Conservation (phyloP, 805 yeast species). For the Metschnikowia matae region DNA sequence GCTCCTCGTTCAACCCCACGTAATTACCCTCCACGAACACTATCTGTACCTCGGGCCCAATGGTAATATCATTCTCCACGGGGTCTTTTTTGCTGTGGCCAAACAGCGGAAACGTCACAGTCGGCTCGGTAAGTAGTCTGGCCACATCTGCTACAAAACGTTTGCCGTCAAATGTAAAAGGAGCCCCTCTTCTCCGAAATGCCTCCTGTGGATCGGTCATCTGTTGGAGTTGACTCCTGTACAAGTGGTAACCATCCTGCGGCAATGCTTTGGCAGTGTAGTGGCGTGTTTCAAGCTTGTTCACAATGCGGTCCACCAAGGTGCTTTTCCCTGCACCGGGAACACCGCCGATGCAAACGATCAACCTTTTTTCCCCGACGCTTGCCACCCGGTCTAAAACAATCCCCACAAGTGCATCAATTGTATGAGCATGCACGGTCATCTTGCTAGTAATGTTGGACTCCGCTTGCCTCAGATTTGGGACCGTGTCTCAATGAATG, state of each 20-base stretch:
- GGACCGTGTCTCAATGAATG: slow-evolving; percentile 6
- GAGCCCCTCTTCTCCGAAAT: slow-evolving; percentile 70
- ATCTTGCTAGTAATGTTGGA: slow-evolving; percentile 1
- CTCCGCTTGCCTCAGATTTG: slow-evolving; percentile 9
- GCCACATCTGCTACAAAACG: slow-evolving; percentile 24
- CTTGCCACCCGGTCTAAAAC: slow-evolving; percentile 5
- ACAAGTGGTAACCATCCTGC: slow-evolving; percentile 41
- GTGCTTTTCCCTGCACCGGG: slow-evolving; percentile 90
- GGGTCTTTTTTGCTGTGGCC: slow-evolving; percentile 78
- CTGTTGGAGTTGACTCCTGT: slow-evolving; percentile 26
- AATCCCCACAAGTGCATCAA: slow-evolving; percentile 9
- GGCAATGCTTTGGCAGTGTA: slow-evolving; percentile 26
- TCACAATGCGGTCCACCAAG: slow-evolving; percentile 47
- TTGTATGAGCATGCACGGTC: slow-evolving; percentile 10
- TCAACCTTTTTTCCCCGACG: slow-evolving; percentile 30
- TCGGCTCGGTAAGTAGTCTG: slow-evolving; percentile 22
- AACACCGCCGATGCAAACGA: slow-evolving; percentile 64
- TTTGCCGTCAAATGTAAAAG: slow-evolving; percentile 73
- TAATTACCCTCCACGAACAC: slow-evolving; percentile 77
- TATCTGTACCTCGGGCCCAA: slow-evolving; percentile 46
- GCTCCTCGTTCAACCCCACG: slow-evolving; percentile 51
- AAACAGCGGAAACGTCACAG: slow-evolving; percentile 61
- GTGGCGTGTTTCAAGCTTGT: slow-evolving; percentile 16
- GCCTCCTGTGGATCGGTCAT: slow-evolving; percentile 58
- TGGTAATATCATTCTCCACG: slow-evolving; percentile 44